Evolutionary conservation across 1,284 basidiomycete genomes (phyloP).

Genomic region (Peniophora sp.): DNA sequence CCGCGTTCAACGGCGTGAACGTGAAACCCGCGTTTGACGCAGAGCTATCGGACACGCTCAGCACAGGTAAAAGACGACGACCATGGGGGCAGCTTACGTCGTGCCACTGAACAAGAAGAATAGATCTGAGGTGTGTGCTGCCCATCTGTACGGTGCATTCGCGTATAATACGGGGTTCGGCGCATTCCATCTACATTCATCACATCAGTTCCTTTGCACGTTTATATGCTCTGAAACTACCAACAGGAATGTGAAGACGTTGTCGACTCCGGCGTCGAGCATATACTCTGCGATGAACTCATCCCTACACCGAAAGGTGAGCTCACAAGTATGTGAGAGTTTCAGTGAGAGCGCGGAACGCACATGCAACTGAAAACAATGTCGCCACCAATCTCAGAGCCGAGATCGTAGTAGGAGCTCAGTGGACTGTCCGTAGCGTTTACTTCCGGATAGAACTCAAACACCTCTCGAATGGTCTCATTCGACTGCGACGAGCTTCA

Average conservation of each 20-base stretch:
- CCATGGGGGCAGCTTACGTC: slow-evolving; percentile 10
- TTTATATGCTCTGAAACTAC: slow-evolving; percentile 14
- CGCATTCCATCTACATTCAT: slow-evolving; percentile 33
- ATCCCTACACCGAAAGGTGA: slow-evolving; percentile 23
- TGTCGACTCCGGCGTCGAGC: slow-evolving; percentile 20
- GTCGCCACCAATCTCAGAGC: slow-evolving; percentile 33
- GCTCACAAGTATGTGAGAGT: background rate
- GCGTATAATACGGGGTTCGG: slow-evolving; percentile 32
- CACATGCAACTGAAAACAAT: slow-evolving; percentile 39
- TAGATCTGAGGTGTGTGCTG: slow-evolving; percentile 37
- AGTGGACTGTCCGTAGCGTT: slow-evolving; percentile 27
- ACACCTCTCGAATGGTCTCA: slow-evolving; percentile 25
- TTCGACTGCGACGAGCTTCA: slow-evolving; percentile 23
- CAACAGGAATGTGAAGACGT: slow-evolving; percentile 29
- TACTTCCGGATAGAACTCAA: slow-evolving; percentile 32
- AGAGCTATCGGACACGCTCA: background rate
- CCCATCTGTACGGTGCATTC: slow-evolving; percentile 28
- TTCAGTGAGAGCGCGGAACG: slow-evolving; percentile 8
- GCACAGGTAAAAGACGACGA: background rate
- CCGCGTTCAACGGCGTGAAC: slow-evolving; percentile 30
- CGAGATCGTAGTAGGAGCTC: slow-evolving; percentile 31
- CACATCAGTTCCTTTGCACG: slow-evolving; percentile 24
- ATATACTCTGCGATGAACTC: slow-evolving; percentile 29
- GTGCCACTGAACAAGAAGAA: slow-evolving; percentile 32
- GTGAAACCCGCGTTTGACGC: slow-evolving; percentile 23